These are phyloP conservation scores for Martensiomyces pterosporus DNA, from an alignment of 192 early-diverging fungal genomes.

Conservation along the genomic window DNA sequence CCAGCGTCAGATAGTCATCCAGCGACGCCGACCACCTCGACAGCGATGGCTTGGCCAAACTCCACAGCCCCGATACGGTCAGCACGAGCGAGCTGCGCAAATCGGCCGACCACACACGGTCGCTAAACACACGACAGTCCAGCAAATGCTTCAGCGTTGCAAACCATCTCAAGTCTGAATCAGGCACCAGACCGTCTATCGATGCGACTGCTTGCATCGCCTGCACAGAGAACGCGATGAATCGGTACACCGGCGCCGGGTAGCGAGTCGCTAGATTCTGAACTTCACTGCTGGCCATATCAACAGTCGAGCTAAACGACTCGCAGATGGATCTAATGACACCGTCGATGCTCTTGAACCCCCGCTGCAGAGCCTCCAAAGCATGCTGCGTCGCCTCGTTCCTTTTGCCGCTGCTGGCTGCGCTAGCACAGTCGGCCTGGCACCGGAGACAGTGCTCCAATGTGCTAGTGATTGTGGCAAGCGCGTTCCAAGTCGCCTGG, in stretches of 20 bases:
- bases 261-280: background rate
- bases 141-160: slow-evolving; percentile 17
- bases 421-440: background rate
- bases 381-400: too few relatives aligned
- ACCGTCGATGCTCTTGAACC: slow-evolving; percentile 2
- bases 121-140: slow-evolving; percentile 28
- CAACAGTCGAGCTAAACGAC: slow-evolving; percentile 17
- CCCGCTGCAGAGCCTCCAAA: background rate
- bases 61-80: slow-evolving; percentile 23
- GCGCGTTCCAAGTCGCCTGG: background rate
- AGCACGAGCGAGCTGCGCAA: slow-evolving; percentile 14
- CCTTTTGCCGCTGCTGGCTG: background rate
- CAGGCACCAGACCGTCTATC: background rate
- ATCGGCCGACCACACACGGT: slow-evolving; percentile 9
- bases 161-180: slow-evolving; percentile 20
- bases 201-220: background rate
- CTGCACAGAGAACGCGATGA: slow-evolving; percentile 13
- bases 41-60: slow-evolving; percentile 25
- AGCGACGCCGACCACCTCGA: slow-evolving; percentile 43
- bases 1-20: slow-evolving; percentile 35
- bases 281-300: slow-evolving; percentile 4
- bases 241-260: slow-evolving; percentile 15
- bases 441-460: slow-evolving; percentile 10
- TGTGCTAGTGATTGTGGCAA: slow-evolving; percentile 6
- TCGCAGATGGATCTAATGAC: slow-evolving; percentile 7